phyloP scores from a whole-genome alignment of 441 rosid genomes.

The Raphanus hybrid region DNA sequence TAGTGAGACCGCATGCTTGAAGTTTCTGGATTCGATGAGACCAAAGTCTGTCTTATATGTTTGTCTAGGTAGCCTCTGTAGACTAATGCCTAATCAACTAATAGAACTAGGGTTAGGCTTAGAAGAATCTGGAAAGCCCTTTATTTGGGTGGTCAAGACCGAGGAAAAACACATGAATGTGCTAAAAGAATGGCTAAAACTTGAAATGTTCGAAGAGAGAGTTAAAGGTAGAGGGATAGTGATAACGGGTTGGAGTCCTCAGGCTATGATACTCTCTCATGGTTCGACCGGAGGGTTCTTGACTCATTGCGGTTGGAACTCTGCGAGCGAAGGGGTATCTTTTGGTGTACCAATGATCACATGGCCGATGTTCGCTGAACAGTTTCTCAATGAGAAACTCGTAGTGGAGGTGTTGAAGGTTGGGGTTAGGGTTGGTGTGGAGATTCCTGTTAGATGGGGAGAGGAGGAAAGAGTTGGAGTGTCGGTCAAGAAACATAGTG shows the following conservation, averaged over 20 bases:
- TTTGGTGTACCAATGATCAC: constrained; percentile 74
- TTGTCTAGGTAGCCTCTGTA: constrained; percentile 63
- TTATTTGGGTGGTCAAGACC: constrained; percentile 61
- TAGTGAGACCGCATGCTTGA: constrained; percentile 43
- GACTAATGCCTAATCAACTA: constrained; percentile 54
- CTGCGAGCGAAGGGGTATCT: constrained; percentile 65
- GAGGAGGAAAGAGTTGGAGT: constrained; percentile 71
- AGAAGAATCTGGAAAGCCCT: constrained; percentile 52
- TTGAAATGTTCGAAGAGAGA: constrained; percentile 59
- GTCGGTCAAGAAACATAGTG: constrained; percentile 53
- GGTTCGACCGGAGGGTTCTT: constrained; percentile 65
- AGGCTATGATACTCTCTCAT: constrained; percentile 73
- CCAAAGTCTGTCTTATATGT: constrained; percentile 55
- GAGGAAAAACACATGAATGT: constrained; percentile 44
- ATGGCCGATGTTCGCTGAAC: constrained; percentile 82
- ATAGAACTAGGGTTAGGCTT: constrained; percentile 60
- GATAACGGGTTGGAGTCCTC: constrained; percentile 84
- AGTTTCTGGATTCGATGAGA: constrained; percentile 53
- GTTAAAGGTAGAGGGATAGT: constrained; percentile 60
- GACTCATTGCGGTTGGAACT: constrained; percentile 93
- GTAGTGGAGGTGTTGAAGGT: constrained; percentile 59
- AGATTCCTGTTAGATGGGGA: constrained; percentile 71
- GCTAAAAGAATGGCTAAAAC: constrained; percentile 55
- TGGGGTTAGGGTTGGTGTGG: constrained; percentile 68
- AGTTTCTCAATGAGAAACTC: constrained; percentile 73